A percentile compares a stretch with the other conserved stretches of the same genome.
Conservation (phyloP, 2,329 filamentous ascomycete genomes). For the Xylariales sp. region DNA sequence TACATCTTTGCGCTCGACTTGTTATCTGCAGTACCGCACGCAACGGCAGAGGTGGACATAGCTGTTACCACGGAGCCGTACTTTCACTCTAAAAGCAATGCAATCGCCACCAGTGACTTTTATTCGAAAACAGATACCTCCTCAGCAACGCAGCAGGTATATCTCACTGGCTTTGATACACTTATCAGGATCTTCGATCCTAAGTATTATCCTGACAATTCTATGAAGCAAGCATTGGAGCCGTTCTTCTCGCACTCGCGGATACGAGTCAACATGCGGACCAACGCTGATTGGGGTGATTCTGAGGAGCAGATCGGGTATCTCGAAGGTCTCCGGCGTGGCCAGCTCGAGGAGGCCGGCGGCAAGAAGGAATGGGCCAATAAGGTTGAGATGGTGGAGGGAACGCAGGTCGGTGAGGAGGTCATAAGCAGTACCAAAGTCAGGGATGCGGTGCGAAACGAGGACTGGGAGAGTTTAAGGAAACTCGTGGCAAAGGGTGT, state of each 20-base stretch:
- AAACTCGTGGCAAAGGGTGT: slow-evolving; percentile 54
- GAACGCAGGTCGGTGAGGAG: slow-evolving; percentile 34
- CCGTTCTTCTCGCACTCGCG: slow-evolving; percentile 60
- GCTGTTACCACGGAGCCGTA: slow-evolving; percentile 68
- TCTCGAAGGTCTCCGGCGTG: slow-evolving; percentile 43
- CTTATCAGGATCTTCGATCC: slow-evolving; percentile 66
- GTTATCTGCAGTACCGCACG: slow-evolving; percentile 16
- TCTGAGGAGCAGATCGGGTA: slow-evolving; percentile 51
- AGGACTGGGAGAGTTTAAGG: slow-evolving; percentile 42
- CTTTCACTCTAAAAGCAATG: slow-evolving; percentile 66
- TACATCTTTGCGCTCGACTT: slow-evolving; percentile 58
- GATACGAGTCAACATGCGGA: slow-evolving; percentile 60
- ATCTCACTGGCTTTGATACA: slow-evolving; percentile 73
- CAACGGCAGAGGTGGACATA: slow-evolving; percentile 48
- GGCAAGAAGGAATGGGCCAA: slow-evolving; percentile 54
- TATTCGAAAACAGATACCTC: slow-evolving; percentile 26
- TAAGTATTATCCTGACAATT: slow-evolving; percentile 59
- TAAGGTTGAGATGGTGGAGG: slow-evolving; percentile 56
- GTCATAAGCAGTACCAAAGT: slow-evolving; percentile 59
- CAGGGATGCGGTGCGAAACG: slow-evolving; percentile 47
- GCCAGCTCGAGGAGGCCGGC: slow-evolving; percentile 45
- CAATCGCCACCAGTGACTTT: slow-evolving; percentile 44
- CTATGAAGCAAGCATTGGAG: slow-evolving; percentile 50
- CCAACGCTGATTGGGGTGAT: slow-evolving; percentile 56
- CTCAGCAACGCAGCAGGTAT: slow-evolving; percentile 48